Percentiles rank a stretch among this genome's conserved stretches.
These are phyloP conservation scores for Tolypocladium amazonense DNA, from an alignment of 2,329 filamentous ascomycete genomes.

Conservation along the genomic window DNA sequence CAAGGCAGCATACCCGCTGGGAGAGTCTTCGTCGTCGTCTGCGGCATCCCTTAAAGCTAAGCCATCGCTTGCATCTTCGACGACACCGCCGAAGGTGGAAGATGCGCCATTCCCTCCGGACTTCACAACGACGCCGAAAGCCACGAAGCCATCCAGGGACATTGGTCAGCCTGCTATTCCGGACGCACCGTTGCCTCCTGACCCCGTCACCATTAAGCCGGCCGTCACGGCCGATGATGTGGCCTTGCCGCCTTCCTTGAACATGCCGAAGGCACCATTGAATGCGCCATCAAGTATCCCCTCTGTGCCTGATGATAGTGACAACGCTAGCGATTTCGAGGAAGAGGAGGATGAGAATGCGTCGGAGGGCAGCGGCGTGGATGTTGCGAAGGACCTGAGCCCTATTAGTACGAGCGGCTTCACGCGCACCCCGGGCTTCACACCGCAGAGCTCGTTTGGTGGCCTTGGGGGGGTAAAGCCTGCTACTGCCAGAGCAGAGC, in stretches of 20 bases:
- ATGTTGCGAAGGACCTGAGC: slow-evolving; percentile 54
- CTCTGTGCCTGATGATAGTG: slow-evolving; percentile 28
- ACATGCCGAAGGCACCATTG: slow-evolving; percentile 18
- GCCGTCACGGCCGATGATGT: slow-evolving; percentile 22
- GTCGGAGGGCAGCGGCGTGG: slow-evolving; percentile 51
- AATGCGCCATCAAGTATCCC: slow-evolving; percentile 21
- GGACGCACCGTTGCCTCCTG: slow-evolving; percentile 32
- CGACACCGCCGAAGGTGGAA: slow-evolving; percentile 14
- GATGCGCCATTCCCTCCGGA: slow-evolving; percentile 35
- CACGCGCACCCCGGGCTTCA: slow-evolving; percentile 38
- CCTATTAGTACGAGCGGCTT: slow-evolving; percentile 31
- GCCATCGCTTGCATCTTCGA: slow-evolving; percentile 18
- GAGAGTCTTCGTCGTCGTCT: slow-evolving; percentile 43
- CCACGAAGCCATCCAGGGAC: slow-evolving; percentile 2
- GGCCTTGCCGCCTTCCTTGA: slow-evolving; percentile 28
- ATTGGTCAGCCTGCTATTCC: slow-evolving; percentile 13
- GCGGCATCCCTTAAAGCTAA: slow-evolving; percentile 24
- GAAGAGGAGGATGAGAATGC: slow-evolving; percentile 39
- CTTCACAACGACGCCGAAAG: slow-evolving; percentile 12
- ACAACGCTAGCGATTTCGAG: slow-evolving; percentile 26
- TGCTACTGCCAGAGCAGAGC: slow-evolving; percentile 24
- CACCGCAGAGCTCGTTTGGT: slow-evolving; percentile 49
- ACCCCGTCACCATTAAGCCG: slow-evolving; percentile 19
- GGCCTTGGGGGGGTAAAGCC: slow-evolving; percentile 29
- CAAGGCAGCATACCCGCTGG: slow-evolving; percentile 37